Conservation (phyloP, 2,329 filamentous ascomycete species). For the Cyphellophora europaea region DNA sequence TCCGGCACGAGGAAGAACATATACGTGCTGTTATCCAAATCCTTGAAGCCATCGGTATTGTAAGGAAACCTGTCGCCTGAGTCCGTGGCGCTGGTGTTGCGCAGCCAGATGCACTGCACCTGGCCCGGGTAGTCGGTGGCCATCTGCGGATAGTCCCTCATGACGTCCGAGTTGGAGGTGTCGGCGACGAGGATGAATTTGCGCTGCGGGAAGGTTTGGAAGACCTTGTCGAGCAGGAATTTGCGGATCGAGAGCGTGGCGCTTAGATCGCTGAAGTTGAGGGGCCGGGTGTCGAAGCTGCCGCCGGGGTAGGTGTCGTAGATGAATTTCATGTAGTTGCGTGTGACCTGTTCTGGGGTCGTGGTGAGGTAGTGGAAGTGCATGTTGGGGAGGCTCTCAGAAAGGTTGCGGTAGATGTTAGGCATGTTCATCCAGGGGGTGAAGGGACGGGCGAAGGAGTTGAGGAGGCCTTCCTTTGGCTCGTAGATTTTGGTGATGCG, state of each 20-base stretch:
- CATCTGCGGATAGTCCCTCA: conserved; percentile 52
- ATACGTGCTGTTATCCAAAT: conserved; percentile 55
- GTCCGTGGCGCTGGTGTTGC: conserved; percentile 66
- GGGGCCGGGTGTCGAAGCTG: conserved; percentile 66
- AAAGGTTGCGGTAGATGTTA: conserved; percentile 68
- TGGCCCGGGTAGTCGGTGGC: conserved; percentile 59
- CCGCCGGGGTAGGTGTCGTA: conserved; percentile 69
- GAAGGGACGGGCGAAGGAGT: conserved; percentile 65
- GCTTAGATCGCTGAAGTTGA: conserved; percentile 69
- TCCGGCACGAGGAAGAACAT: conserved; percentile 73
- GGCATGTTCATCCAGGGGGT: conserved; percentile 72
- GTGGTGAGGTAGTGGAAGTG: conserved; percentile 80
- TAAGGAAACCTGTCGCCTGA: conserved; percentile 61
- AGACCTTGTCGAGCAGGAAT: conserved; percentile 61
- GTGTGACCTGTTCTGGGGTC: conserved; percentile 66
- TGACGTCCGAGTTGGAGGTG: conserved; percentile 67
- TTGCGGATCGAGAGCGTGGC: conserved; percentile 63
- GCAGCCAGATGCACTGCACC: conserved; percentile 67
- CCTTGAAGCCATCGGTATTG: conserved; percentile 62
- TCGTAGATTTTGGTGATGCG: conserved; percentile 74
- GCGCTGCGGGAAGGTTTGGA: conserved; percentile 63
- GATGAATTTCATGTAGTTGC: conserved; percentile 70
- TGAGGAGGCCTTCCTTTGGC: conserved; percentile 63
- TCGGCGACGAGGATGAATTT: conserved; percentile 71
- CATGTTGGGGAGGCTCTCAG: conserved; percentile 51